These are phyloP conservation scores for Corylus avellana DNA, from an alignment of 306 rosid genomes.

Conservation along the genomic window DNA sequence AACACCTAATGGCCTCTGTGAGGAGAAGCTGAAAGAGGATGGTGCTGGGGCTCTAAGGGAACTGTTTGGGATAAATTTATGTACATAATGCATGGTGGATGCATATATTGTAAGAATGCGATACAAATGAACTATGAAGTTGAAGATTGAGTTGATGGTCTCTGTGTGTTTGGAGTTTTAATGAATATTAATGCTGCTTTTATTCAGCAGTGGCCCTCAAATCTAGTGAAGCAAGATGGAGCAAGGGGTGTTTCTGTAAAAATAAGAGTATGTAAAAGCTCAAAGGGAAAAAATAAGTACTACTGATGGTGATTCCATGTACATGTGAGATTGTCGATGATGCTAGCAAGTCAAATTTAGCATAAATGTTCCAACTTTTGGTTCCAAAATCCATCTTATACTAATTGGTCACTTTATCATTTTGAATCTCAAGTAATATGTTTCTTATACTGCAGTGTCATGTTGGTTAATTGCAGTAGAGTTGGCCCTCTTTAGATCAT, in stretches of 20 bases:
- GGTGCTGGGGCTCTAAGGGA: neutral
- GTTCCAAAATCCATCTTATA: neutral
- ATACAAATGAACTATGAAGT: neutral
- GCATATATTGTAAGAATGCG: neutral
- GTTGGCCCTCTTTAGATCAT: neutral
- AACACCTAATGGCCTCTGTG: neutral
- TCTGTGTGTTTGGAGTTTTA: neutral
- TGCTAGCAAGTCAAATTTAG: neutral
- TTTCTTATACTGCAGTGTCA: neutral
- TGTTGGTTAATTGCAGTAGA: neutral
- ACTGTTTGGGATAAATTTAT: neutral
- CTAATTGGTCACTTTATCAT: neutral
- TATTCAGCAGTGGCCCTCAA: neutral
- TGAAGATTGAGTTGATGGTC: neutral
- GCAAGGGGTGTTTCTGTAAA: neutral
- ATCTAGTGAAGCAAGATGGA: neutral
- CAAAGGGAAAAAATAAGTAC: neutral
- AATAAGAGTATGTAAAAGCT: neutral
- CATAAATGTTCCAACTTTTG: neutral
- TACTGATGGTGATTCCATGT: neutral
- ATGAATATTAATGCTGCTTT: neutral
- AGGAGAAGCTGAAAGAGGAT: constrained; percentile 1
- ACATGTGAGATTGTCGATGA: neutral
- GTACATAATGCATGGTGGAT: neutral
- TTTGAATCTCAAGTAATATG: neutral